Conservation (phyloP, 257 asterid species). For the Capsicum baccatum region DNA sequence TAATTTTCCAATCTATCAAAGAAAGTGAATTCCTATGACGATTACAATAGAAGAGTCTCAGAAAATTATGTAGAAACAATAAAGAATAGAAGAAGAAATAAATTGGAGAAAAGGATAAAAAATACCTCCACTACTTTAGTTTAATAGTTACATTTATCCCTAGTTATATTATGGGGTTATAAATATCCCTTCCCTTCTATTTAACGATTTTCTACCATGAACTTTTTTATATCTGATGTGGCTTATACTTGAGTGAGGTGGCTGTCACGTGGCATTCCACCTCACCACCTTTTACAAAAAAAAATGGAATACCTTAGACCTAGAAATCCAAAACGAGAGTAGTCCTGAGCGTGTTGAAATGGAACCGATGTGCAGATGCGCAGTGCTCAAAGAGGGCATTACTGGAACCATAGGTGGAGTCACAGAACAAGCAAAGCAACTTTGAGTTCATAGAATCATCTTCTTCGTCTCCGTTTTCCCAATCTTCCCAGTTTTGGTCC, state of each 20-base stretch:
- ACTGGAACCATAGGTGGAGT: slow-evolving; percentile 50
- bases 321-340: slow-evolving; percentile 68
- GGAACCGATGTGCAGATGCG: slow-evolving; percentile 62
- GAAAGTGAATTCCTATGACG: background rate
- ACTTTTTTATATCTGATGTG: too few relatives aligned
- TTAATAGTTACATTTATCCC: too few relatives aligned
- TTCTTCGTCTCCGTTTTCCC: slow-evolving; percentile 47
- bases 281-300: too few relatives aligned
- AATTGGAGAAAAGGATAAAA: too few relatives aligned
- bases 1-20: background rate
- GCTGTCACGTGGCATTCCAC: too few relatives aligned
- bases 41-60: background rate
- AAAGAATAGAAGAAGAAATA: slow-evolving; percentile 4
- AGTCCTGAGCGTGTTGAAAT: slow-evolving; percentile 53
- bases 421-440: slow-evolving; percentile 76
- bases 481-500: slow-evolving; percentile 54
- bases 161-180: too few relatives aligned
- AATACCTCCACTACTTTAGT: too few relatives aligned
- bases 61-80: background rate
- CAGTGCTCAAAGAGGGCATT: slow-evolving; percentile 71
- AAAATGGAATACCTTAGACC: slow-evolving; percentile 66
- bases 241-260: too few relatives aligned
- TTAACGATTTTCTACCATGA: too few relatives aligned
- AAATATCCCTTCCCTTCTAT: too few relatives aligned
- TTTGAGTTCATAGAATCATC: slow-evolving; percentile 33